Percentiles rank a stretch among this genome's conserved stretches.
Evolutionary conservation across 2,329 filamentous ascomycete species (phyloP).

Genomic region (Lizonia empirigonia): DNA sequence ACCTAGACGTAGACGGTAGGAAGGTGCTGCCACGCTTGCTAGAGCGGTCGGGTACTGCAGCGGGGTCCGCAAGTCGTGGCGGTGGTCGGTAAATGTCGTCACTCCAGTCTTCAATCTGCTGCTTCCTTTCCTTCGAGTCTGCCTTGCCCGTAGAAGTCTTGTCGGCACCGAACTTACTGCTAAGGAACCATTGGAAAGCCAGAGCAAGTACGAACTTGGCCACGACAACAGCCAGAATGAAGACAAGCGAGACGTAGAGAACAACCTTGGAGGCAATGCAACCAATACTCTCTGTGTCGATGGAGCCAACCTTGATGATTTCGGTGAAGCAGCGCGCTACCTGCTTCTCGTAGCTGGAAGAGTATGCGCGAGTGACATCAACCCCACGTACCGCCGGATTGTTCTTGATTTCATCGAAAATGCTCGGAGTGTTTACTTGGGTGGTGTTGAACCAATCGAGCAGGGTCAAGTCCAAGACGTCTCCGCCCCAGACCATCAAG

Average conservation of each 20-base stretch:
- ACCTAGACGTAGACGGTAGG: constrained; percentile 90
- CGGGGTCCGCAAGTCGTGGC: constrained; percentile 76
- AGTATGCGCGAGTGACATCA: constrained; percentile 88
- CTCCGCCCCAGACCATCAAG: constrained; percentile 90
- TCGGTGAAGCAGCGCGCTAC: constrained; percentile 87
- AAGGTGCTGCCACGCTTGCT: constrained; percentile 85
- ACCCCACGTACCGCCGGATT: constrained; percentile 75
- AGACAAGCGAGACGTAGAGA: constrained; percentile 86
- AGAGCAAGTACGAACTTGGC: constrained; percentile 88
- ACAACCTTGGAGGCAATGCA: constrained; percentile 98
- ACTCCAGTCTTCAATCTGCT: constrained; percentile 97
- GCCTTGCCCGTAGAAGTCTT: constrained; percentile 80
- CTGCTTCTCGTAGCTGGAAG: constrained; percentile 76
- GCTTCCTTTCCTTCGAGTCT: constrained; percentile 81
- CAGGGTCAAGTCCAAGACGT: constrained; percentile 87
- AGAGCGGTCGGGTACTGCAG: constrained; percentile 67
- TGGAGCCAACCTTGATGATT: constrained; percentile 92
- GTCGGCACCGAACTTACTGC: constrained; percentile 78
- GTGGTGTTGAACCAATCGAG: constrained; percentile 86
- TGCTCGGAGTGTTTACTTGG: constrained; percentile 74
- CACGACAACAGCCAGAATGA: constrained; percentile 87
- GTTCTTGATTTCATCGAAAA: constrained; percentile 80
- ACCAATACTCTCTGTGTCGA: constrained; percentile 94
- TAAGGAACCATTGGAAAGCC: constrained; percentile 95
- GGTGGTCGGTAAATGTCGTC: constrained; percentile 96